Evolutionary conservation across 495 filamentous ascomycete genomes (phyloP), one percentile per base, ranked within the genome.

Genomic region (Penicillium pulvis): DNA sequence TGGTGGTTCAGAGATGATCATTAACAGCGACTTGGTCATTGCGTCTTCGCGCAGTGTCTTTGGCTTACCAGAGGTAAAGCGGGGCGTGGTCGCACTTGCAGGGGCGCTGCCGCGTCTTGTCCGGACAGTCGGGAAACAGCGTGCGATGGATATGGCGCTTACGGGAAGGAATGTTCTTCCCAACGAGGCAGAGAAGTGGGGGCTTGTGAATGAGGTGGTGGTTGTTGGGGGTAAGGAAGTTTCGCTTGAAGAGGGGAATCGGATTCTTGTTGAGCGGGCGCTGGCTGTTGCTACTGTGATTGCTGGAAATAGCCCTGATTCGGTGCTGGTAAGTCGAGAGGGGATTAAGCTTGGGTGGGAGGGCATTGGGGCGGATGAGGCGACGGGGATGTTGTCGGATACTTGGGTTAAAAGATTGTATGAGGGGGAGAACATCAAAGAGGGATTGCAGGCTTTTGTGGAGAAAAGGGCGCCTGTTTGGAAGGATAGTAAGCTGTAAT

Each of bases 381-480:
- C 72, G 36, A 88, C 84, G 35, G 77, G 78, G 55, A 65, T 83
- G 46, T 61, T 90, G 64, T 71, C 76, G 45, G 80, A 82, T 58
- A 83, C 80, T 6, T 80, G 84, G 82, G 88, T 80, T 66, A 73
- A 66, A 59, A 69, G 78, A 67, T 79, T 96, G 62, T 77, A 86
- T 54, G 78, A 70, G 23, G 91, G 90, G 6, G 85, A 90, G 73
- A 95, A 95, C 79, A 87, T 91, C 62, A 83, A 78, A 69, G 92
- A 95, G 75, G 92, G 91, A 0, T 71, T 95, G 52, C 78, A 62
- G 76, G 89, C 88, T 54, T 96, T 96, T 81, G 84, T 90, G 55
- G 90, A 93, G 83, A 92, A 85, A 79, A 82, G 90, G 75, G 80
- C 82, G 74, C 85, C 90, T 28, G 78, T 75, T 57, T 95, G 92